These are phyloP conservation scores for Corchorus capsularis DNA, from an alignment of 345 rosid species.

Conservation along the genomic window DNA sequence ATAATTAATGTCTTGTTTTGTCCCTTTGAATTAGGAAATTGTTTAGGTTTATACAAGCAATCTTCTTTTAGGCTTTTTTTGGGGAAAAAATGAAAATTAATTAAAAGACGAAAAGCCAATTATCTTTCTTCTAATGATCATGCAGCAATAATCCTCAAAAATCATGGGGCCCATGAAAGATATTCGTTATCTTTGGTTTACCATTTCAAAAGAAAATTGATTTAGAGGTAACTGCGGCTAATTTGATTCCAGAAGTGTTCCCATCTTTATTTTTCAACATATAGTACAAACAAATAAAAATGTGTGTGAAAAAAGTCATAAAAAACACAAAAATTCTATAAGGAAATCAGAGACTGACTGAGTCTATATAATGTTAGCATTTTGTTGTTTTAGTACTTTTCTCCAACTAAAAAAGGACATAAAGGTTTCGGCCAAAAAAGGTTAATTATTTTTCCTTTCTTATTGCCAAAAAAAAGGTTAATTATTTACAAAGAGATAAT, in stretches of 20 bases:
- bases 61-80: background rate
- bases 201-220: background rate
- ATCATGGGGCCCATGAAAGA: background rate
- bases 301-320: background rate
- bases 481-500: background rate
- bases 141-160: background rate
- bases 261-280: background rate
- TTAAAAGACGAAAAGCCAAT: background rate
- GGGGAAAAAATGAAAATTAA: too few species aligned
- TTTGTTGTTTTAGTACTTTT: background rate
- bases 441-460: too few species aligned
- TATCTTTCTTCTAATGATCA: background rate
- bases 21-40: background rate
- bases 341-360: background rate
- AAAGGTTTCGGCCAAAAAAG: too few species aligned
- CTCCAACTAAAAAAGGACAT: too few species aligned
- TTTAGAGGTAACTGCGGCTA: background rate
- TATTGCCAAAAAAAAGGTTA: too few species aligned
- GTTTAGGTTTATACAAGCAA: background rate
- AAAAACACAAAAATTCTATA: background rate
- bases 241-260: background rate
- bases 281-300: background rate
- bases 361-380: too few species aligned
- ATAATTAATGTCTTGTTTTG: background rate
- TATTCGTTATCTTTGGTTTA: background rate